These are phyloP conservation scores for Mimosa bimucronata DNA, from an alignment of 306 rosid genomes.

Conservation along the genomic window DNA sequence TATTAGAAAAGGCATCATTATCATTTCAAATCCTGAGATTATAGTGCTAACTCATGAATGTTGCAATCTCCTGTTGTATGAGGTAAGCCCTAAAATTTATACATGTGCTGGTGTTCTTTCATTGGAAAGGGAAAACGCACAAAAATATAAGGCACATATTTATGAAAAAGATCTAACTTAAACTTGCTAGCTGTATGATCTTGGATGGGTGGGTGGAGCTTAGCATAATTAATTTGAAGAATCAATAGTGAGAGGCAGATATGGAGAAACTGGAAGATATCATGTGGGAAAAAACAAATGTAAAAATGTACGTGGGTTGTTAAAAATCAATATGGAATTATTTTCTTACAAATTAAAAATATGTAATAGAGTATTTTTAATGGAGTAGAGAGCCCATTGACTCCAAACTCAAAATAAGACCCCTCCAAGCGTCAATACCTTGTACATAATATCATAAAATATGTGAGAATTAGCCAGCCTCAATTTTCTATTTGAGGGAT, in stretches of 20 bases:
- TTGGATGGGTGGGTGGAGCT: background rate
- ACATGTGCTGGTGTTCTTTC: background rate
- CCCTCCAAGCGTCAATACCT: too few relatives aligned
- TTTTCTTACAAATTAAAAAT: too few relatives aligned
- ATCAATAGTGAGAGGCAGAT: background rate
- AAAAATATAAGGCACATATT: background rate
- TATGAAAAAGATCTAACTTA: background rate
- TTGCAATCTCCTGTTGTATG: background rate
- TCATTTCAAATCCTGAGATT: background rate
- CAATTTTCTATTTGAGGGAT: too few relatives aligned
- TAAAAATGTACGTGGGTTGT: too few relatives aligned
- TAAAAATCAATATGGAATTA: too few relatives aligned
- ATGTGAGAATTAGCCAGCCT: too few relatives aligned
- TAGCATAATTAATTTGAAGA: background rate
- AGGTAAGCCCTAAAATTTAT: background rate
- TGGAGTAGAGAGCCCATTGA: too few relatives aligned
- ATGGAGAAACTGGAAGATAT: slow-evolving; percentile 31
- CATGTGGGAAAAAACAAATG: too few relatives aligned
- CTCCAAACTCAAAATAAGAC: too few relatives aligned
- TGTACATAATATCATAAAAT: too few relatives aligned
- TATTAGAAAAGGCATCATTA: too few relatives aligned
- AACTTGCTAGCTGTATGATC: background rate
- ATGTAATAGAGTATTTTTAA: too few relatives aligned
- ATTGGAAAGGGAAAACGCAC: background rate
- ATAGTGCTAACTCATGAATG: background rate